Conservation (phyloP, 1,139 yeast species). For the Geotrichum phurueaensis region DNA sequence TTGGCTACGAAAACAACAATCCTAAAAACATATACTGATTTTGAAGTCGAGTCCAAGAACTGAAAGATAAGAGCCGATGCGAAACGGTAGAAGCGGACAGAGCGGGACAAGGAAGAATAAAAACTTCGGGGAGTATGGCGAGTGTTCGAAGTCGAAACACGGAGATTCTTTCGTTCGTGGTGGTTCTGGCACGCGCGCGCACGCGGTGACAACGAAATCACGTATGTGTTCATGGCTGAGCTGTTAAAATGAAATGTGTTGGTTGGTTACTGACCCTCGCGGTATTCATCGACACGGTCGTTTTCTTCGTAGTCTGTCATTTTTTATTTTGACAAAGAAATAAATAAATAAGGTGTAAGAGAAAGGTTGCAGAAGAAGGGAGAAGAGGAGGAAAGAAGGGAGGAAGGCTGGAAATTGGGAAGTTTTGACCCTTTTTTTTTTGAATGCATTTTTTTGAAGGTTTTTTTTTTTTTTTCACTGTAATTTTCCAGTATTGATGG, state of each 20-base stretch:
- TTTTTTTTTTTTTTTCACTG: not conserved
- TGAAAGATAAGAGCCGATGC: not conserved
- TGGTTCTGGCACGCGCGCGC: not conserved
- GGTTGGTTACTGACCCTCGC: slow-evolving; percentile 18
- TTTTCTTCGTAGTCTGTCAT: slow-evolving; percentile 20
- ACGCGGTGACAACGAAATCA: not conserved
- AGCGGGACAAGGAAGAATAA: not conserved
- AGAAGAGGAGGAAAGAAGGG: not conserved
- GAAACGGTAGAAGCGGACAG: not conserved
- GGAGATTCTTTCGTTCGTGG: not conserved
- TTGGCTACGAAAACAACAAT: not conserved
- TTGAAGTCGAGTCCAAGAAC: not conserved
- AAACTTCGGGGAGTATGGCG: not conserved
- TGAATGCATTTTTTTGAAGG: not conserved
- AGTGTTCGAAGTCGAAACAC: not conserved
- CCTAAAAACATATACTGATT: not conserved
- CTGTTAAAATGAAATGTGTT: not conserved
- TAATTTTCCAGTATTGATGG: not conserved
- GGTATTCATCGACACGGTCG: slow-evolving; percentile 19
- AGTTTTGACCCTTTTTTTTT: not conserved
- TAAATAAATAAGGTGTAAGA: not conserved
- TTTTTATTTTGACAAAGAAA: not conserved
- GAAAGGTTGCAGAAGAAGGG: not conserved
- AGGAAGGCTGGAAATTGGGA: not conserved
- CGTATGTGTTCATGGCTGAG: not conserved